A percentile compares a stretch with the other conserved stretches of the same genome.
These are phyloP conservation scores for Aspergillaceae sp. DNA, from an alignment of 2,329 filamentous ascomycete genomes.

Conservation along the genomic window DNA sequence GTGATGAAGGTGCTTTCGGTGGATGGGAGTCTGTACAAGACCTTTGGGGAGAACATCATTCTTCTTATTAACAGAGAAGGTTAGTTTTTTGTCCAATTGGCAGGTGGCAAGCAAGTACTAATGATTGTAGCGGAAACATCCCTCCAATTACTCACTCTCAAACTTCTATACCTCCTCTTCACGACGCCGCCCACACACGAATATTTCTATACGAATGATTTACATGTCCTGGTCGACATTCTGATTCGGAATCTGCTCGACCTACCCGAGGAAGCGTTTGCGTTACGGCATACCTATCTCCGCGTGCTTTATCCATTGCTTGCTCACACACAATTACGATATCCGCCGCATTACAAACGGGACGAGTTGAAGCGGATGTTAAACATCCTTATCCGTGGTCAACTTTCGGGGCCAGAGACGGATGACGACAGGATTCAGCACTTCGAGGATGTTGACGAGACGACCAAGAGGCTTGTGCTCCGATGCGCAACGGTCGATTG, in stretches of 20 bases:
- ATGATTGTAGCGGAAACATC: constrained; percentile 62
- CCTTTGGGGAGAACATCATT: constrained; percentile 96
- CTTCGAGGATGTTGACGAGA: constrained; percentile 44
- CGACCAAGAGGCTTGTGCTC: constrained; percentile 39
- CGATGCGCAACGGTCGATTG: constrained; percentile 41
- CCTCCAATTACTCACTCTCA: constrained; percentile 89
- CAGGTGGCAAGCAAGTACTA: constrained; percentile 2
- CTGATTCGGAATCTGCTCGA: constrained; percentile 96
- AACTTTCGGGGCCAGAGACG: constrained; percentile 51
- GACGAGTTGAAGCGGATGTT: constrained; percentile 74
- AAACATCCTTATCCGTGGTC: constrained; percentile 61
- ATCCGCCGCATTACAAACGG: constrained; percentile 83
- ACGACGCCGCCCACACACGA: constrained; percentile 86
- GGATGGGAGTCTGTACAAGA: constrained; percentile 73
- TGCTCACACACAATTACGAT: constrained; percentile 79
- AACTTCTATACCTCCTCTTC: constrained; percentile 90
- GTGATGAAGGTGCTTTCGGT: constrained; percentile 85
- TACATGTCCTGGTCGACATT: constrained; percentile 88
- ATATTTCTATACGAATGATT: constrained; percentile 97
- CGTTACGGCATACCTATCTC: constrained; percentile 84
- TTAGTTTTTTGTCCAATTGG: constrained; percentile 12
- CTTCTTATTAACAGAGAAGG: constrained; percentile 86
- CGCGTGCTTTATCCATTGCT: constrained; percentile 85
- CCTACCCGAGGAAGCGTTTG: constrained; percentile 66
- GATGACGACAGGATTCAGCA: constrained; percentile 40